Evolutionary conservation across 805 yeast species (phyloP).

Genomic region (Ascoidea rubescens): DNA sequence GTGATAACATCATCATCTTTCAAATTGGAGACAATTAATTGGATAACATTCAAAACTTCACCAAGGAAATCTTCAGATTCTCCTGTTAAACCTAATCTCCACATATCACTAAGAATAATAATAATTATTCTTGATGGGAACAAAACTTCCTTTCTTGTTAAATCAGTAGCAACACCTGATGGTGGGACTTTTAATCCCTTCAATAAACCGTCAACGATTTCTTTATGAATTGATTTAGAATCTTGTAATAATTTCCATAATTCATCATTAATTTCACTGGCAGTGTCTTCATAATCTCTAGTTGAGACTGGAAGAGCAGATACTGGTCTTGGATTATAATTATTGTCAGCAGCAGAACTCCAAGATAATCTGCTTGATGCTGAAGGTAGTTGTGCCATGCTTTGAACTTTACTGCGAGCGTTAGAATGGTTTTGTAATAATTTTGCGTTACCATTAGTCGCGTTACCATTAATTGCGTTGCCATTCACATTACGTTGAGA

Average conservation of each 20-base stretch:
- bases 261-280: slow-evolving; percentile 63
- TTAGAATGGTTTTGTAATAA: slow-evolving; percentile 2
- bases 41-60: slow-evolving; percentile 76
- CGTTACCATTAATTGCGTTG: slow-evolving; percentile 4
- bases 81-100: slow-evolving; percentile 89
- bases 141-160: slow-evolving; percentile 78
- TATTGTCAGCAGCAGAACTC: slow-evolving; percentile 21
- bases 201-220: slow-evolving; percentile 75
- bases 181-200: slow-evolving; percentile 78
- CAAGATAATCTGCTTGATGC: background rate
- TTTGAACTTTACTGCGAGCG: slow-evolving; percentile 13
- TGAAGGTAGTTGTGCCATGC: background rate
- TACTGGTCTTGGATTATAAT: slow-evolving; percentile 39
- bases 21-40: slow-evolving; percentile 62
- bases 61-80: slow-evolving; percentile 88
- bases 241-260: slow-evolving; percentile 58
- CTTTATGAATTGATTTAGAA: slow-evolving; percentile 60
- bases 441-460: slow-evolving; percentile 7
- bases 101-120: slow-evolving; percentile 88
- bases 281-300: slow-evolving; percentile 27
- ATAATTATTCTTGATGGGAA: slow-evolving; percentile 95
- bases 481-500: slow-evolving; percentile 2
- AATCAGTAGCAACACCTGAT: slow-evolving; percentile 70
- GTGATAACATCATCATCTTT: slow-evolving; percentile 80
- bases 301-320: slow-evolving; percentile 45